phyloP scores from a whole-genome alignment of 768 basidiomycete genomes.

The Cystofilobasidium bisporidii region DNA sequence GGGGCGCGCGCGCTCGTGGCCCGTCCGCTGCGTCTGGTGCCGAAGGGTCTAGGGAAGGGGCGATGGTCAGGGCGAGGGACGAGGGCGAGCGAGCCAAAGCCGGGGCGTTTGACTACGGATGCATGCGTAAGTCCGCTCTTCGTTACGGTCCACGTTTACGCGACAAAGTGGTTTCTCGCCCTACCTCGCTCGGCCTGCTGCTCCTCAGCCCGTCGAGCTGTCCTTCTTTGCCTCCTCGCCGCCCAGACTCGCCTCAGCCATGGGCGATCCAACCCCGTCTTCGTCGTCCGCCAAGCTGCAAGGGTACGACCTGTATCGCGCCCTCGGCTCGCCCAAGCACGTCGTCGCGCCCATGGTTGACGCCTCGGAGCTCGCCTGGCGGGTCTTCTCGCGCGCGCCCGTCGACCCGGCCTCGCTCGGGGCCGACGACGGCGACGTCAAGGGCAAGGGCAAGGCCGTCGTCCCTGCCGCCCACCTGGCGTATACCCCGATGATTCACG shows the following conservation, averaged over 20 bases:
- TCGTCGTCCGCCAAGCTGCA: constrained; percentile 33
- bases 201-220: too few relatives aligned
- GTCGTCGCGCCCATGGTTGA: constrained; percentile 98
- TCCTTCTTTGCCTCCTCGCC: too few relatives aligned
- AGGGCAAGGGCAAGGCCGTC: constrained; percentile 28
- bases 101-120: too few relatives aligned
- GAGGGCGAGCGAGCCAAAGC: too few relatives aligned
- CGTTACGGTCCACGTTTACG: too few relatives aligned
- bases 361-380: constrained; percentile 32
- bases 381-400: constrained; percentile 26
- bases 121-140: too few relatives aligned
- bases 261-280: constrained; percentile 27
- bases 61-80: background rate
- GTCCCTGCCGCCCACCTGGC: constrained; percentile 49
- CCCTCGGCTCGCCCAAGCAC: constrained; percentile 74
- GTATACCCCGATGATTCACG: constrained; percentile 99
- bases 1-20: too few relatives aligned
- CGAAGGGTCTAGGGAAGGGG: background rate
- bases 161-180: background rate
- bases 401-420: constrained; percentile 17
- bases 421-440: background rate
- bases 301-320: constrained; percentile 75
- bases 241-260: too few relatives aligned
- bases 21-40: too few relatives aligned
- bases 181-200: background rate